These are phyloP conservation scores for Erigeron canadensis DNA, from an alignment of 129 eudicot species.

Conservation along the genomic window DNA sequence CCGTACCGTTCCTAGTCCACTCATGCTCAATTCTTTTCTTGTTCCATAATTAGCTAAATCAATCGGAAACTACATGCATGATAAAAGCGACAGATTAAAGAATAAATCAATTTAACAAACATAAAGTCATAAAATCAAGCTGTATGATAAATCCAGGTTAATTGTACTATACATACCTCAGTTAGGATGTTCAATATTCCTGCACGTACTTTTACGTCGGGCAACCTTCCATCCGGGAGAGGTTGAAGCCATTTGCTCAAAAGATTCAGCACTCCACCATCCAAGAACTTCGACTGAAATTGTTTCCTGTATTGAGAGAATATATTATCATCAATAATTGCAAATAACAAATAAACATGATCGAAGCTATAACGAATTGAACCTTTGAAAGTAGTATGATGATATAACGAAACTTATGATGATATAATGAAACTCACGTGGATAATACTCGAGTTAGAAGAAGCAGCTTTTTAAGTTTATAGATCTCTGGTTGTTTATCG, in stretches of 20 bases:
- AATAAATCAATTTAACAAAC: neutral
- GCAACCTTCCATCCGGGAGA: conserved; percentile 98
- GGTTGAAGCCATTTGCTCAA: conserved; percentile 97
- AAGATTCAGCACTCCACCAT: conserved; percentile 84
- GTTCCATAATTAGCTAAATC: conserved; percentile 82
- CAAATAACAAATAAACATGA: neutral
- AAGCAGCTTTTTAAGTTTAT: conserved; percentile 85
- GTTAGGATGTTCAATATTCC: conserved; percentile 80
- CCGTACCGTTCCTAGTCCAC: conserved; percentile 87
- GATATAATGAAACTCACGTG: conserved; percentile 47
- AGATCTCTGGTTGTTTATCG: conserved; percentile 67
- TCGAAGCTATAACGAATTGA: too few species aligned
- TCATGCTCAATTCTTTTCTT: conserved; percentile 75
- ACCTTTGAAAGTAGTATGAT: too few species aligned
- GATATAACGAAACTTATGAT: conserved; percentile 18
- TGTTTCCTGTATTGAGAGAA: conserved; percentile 63
- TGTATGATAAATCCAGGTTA: conserved; percentile 1
- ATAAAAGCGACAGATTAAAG: conserved; percentile 6
- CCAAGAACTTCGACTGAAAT: conserved; percentile 84
- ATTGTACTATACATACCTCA: conserved; percentile 40
- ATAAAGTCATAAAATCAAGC: conserved; percentile 5
- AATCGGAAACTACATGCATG: conserved; percentile 69
- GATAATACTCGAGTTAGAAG: conserved; percentile 80
- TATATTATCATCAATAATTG: neutral
- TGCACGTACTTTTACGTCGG: conserved; percentile 87